phyloP scores from a whole-genome alignment of 805 yeast genomes.

The Diddensiella santjacobensis region DNA sequence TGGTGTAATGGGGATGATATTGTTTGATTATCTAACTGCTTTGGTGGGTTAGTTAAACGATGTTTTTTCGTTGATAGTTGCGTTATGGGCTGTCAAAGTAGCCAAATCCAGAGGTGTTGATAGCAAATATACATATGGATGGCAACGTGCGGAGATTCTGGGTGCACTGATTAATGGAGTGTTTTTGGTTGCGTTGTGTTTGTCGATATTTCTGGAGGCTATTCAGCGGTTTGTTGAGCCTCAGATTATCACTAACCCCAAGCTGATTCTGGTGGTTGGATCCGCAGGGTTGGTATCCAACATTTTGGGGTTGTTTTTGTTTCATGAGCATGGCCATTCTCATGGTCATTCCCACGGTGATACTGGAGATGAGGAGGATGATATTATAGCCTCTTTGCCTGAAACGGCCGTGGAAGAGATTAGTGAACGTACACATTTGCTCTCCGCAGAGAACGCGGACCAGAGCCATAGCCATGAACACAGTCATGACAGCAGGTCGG shows the following conservation, averaged over 20 bases:
- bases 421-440: conserved; percentile 39
- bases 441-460: conserved; percentile 13
- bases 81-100: conserved; percentile 93
- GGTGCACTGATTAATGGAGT: conserved; percentile 96
- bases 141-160: conserved; percentile 95
- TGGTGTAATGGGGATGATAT: neutral
- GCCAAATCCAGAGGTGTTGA: conserved; percentile 79
- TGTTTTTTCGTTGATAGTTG: conserved; percentile 81
- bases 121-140: conserved; percentile 89
- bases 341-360: conserved; percentile 28
- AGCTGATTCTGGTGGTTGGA: conserved; percentile 78
- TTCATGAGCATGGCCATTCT: conserved; percentile 80
- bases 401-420: conserved; percentile 43
- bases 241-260: conserved; percentile 75
- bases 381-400: conserved; percentile 37
- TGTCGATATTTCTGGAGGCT: conserved; percentile 89
- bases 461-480: conserved; percentile 5
- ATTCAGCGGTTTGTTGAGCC: conserved; percentile 83
- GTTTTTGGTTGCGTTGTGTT: conserved; percentile 84
- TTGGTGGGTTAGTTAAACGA: conserved; percentile 63
- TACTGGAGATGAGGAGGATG: conserved; percentile 23
- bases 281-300: conserved; percentile 78
- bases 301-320: conserved; percentile 74
- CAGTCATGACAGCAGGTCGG: conserved; percentile 11
- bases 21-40: neutral